Base-by-base conservation (phyloP, 2,329 filamentous ascomycete species). In the Venturia pyrina region DNA sequence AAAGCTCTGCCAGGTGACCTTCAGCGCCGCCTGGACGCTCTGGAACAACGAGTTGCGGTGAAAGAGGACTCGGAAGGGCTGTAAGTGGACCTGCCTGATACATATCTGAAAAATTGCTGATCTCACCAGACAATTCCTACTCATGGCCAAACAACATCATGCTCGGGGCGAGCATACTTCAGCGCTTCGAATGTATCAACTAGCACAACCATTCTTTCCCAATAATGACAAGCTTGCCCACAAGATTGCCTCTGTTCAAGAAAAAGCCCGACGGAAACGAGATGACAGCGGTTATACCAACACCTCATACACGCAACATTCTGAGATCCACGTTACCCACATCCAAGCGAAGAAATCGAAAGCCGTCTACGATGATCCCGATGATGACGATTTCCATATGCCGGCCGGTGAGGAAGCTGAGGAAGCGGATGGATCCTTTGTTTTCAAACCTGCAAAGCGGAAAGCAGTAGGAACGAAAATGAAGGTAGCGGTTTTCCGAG, bases 61-160 rank as follows among this genome's bases (percentile, higher is more conserved):
- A 78, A 80, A 66, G 79, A 83, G 59, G 90, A 93, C 46, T 91
- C 96, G 0, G 91, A 96, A 68, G 95, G 93, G 0, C 77, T 98
- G 37, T 59, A 24, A 59, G 53, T 37, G 15, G 28, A 19, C n/a
- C 15, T 59, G 5, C 13, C 15, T n/a, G 32, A 10, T n/a, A n/a
- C 19, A n/a, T 4, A 19, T 10, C 5, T 59, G 32, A 59, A 37
- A 1, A 19, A 34, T 3, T 37, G 5, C 53, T 59, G 28, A 59
- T 15, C 17, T 59, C 10, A 17, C 15, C 28, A 59, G 53, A 37
- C 89, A 91, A 13, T 91, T 89, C 71, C 78, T 98, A 43, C 81
- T 97, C n/a, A 91, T 95, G 82, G 93, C 91, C 0, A 90, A 95
- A 69, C 92, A 97, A 74, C 90, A 96, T 72, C 92, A 93, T 73